Evolutionary conservation across 2,329 filamentous ascomycete genomes (phyloP), one percentile per base, ranked within the genome.

Genomic region (Purpureocillium takamizusanense): DNA sequence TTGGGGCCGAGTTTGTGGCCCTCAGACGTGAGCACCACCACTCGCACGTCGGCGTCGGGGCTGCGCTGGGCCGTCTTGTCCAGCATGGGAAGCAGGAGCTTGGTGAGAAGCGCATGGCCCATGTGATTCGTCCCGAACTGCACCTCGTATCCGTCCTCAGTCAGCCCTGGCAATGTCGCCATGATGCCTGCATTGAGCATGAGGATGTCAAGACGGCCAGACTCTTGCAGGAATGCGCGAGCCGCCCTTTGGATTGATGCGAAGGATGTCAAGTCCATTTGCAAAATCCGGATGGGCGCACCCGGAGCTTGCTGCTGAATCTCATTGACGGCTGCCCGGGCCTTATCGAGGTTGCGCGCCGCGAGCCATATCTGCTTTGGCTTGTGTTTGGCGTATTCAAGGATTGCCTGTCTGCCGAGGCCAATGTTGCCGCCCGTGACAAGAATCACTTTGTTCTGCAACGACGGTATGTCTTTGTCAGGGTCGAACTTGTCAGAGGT

Each of bases 371-470:
- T 46, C 33, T 46, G 40, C 9, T 36, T 36, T 13, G 50, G 49
- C 8, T 29, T 38, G 33, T 52, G 47, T 18, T 36, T 45, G 10
- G 44, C 42, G 21, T 42, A 44, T 15, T 52, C 46, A 7, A 51
- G 38, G n/a, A 48, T 31, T 17, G 47, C 33, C 17, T 48, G 41
- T 45, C 94, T 67, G 25, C 88, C 88, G 39, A 95, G 65, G 11
- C 88, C 88, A 56, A 84, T 71, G 32, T 86, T 86, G 54, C 85
- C 88, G 37, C 88, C 88, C 0, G 88, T 95, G 13, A 95, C 81
- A 16, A 94, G 70, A 32, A 78, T 85, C 11, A 87, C 82, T 55
- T 80, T 82, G 42, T 78, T 85, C 55, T 89, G 78, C 23, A 95
- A 72, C 6, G 84, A 86, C 4, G 55, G 50, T 28, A 73, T 67